These are phyloP conservation scores for Trichoderma semiorbis DNA, from an alignment of 2,329 filamentous ascomycete genomes.

Conservation along the genomic window DNA sequence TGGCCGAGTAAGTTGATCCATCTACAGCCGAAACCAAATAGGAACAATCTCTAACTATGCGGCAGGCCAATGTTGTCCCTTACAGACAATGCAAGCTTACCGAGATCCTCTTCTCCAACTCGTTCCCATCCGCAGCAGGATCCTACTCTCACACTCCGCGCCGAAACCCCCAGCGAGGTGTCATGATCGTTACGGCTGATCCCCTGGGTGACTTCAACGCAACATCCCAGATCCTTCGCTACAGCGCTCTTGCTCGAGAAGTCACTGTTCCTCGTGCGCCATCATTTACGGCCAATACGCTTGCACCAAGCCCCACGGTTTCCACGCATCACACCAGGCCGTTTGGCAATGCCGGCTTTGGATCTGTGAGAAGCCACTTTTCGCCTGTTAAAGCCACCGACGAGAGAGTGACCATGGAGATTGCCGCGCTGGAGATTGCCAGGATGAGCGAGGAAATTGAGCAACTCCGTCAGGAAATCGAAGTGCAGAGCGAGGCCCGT, in stretches of 20 bases:
- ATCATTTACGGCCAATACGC: constrained; percentile 71
- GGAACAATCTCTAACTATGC: constrained; percentile 23
- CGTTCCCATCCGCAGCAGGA: constrained; percentile 61
- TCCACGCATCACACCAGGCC: constrained; percentile 35
- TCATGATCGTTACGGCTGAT: constrained; percentile 97
- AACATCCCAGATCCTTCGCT: constrained; percentile 91
- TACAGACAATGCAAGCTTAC: constrained; percentile 84
- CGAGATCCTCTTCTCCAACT: constrained; percentile 84
- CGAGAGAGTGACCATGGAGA: constrained; percentile 72
- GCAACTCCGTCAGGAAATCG: constrained; percentile 64
- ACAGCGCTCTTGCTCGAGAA: constrained; percentile 88
- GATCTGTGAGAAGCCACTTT: constrained; percentile 38
- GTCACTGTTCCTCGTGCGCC: constrained; percentile 88
- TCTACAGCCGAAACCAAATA: not conserved
- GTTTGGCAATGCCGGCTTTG: constrained; percentile 39
- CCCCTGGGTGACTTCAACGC: constrained; percentile 93
- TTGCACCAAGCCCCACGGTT: constrained; percentile 37
- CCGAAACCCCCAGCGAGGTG: constrained; percentile 75
- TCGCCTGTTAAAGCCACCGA: constrained; percentile 38
- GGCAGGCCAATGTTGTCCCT: constrained; percentile 67
- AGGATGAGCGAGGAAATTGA: constrained; percentile 72
- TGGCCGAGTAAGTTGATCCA: constrained; percentile 57
- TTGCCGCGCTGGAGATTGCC: constrained; percentile 75
- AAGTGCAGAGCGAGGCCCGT: constrained; percentile 67
- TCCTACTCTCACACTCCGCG: constrained; percentile 38